Percentiles rank a stretch among this genome's conserved stretches.
phyloP scores from a whole-genome alignment of 2,329 filamentous ascomycete genomes.

The Pseudopyrenochaeta lycopersici region DNA sequence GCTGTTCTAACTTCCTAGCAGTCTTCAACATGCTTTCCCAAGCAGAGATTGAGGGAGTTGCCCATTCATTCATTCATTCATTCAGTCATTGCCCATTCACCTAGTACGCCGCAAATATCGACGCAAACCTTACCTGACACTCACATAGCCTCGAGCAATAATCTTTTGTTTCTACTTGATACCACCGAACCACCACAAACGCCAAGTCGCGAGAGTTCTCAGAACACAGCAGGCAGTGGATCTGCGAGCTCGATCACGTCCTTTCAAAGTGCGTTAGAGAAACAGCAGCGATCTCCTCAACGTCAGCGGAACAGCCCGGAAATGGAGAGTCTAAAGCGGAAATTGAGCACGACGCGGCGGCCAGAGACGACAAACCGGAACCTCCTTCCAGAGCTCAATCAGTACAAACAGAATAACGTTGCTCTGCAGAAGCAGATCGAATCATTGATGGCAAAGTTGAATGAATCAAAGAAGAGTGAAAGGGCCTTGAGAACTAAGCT shows the following conservation, averaged over 20 bases:
- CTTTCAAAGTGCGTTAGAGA: constrained; percentile 33
- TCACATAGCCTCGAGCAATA: constrained; percentile 38
- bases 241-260: constrained; percentile 31
- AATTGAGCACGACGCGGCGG: constrained; percentile 44
- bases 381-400: constrained; percentile 49
- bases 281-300: constrained; percentile 35
- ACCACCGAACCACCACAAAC: constrained; percentile 30
- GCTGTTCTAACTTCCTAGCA: not conserved
- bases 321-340: constrained; percentile 50
- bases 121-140: constrained; percentile 23
- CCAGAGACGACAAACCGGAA: constrained; percentile 46
- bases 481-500: constrained; percentile 38
- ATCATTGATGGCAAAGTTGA: constrained; percentile 52
- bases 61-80: constrained; percentile 1
- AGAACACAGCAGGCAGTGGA: constrained; percentile 23
- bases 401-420: constrained; percentile 47
- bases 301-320: constrained; percentile 35
- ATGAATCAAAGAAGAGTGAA: constrained; percentile 49
- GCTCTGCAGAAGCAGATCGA: constrained; percentile 47
- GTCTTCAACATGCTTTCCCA: constrained; percentile 3
- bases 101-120: constrained; percentile 19
- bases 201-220: constrained; percentile 28
- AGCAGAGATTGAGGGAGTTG: not conserved
- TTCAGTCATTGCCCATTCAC: constrained; percentile 4
- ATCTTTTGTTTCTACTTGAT: constrained; percentile 36